Conservation (phyloP, 2,329 filamentous ascomycete genomes). For the Colletotrichum sp. region DNA sequence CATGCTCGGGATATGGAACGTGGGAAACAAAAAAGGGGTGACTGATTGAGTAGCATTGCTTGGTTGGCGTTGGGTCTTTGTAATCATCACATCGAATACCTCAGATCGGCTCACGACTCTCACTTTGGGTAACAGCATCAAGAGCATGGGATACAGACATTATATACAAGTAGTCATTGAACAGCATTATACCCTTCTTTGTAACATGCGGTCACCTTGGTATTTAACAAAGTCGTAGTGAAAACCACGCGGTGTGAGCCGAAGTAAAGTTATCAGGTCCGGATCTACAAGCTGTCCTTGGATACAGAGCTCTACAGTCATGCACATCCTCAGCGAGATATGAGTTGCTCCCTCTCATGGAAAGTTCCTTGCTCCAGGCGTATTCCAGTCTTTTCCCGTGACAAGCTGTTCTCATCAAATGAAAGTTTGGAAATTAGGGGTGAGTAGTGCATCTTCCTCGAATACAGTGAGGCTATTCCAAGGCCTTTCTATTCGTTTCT, state of each 20-base stretch:
- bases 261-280: background rate
- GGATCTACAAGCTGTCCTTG: background rate
- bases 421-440: background rate
- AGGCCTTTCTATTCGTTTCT: background rate
- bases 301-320: background rate
- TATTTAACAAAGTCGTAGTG: background rate
- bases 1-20: background rate
- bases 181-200: background rate
- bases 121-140: background rate
- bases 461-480: background rate
- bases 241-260: background rate
- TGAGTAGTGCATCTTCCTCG: background rate
- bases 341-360: background rate
- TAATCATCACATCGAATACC: background rate
- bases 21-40: background rate
- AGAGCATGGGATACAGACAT: background rate
- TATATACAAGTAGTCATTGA: slow-evolving; percentile 8
- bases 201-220: background rate
- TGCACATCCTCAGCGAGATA: background rate
- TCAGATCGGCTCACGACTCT: background rate
- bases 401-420: background rate
- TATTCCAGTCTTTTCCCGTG: background rate
- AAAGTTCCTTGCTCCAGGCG: background rate
- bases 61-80: background rate
- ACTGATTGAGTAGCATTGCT: background rate